Conservation (phyloP, 257 asterid species). For the Fraxinus quadrangulata region DNA sequence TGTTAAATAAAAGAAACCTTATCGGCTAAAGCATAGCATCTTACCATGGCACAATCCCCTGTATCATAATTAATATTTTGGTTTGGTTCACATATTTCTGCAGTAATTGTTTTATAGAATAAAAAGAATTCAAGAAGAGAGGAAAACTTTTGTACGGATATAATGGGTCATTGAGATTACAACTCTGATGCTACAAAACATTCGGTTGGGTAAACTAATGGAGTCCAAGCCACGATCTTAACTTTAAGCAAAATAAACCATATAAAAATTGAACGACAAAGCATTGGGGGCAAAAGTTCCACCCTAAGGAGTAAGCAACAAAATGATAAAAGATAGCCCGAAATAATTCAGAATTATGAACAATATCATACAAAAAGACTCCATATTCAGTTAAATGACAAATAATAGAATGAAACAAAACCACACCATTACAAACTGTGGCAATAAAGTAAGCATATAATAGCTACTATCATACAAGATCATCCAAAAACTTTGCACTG, state of each 20-base stretch:
- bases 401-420: constrained; percentile 4
- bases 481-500: constrained; percentile 20
- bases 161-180: neutral
- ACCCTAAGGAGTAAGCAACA: constrained; percentile 3
- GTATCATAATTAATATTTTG: neutral
- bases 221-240: neutral
- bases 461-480: constrained; percentile 7
- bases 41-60: neutral
- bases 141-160: neutral
- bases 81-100: neutral
- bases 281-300: neutral
- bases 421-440: neutral
- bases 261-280: neutral
- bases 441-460: constrained; percentile 5
- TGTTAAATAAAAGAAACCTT: neutral
- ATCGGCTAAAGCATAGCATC: neutral
- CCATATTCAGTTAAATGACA: neutral
- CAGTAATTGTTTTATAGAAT: neutral
- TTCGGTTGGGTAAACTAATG: constrained; percentile 2
- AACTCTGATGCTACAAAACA: neutral
- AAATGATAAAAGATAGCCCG: neutral
- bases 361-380: constrained; percentile 12
- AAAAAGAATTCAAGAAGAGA: neutral
- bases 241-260: constrained; percentile 7
- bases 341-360: constrained; percentile 7